Evolutionary conservation across 441 rosid species (phyloP), one percentile per base, ranked within the genome.

Genomic region (Breynia disticha): DNA sequence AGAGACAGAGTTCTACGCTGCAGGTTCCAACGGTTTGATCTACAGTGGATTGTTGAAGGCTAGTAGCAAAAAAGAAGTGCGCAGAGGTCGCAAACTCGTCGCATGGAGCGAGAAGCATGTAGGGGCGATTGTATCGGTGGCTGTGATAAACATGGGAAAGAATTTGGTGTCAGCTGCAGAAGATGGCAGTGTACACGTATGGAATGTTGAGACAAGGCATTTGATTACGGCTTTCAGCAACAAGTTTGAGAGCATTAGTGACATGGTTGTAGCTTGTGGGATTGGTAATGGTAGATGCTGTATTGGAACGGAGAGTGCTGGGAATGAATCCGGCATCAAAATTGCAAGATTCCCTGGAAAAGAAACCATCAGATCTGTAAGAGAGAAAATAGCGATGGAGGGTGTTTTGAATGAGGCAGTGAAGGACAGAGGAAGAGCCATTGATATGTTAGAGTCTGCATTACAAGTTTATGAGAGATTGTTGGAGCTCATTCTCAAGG

Each of bases 361-460:
- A 37, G 57, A 62, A 60, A 14, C 66, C 19, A 60, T 32, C n/a
- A 20, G 59, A 45, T 46, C 70, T 13, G 15, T 62, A 6, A 55
- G 22, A 41, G 73, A 54, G 3, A 46, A 61, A n/a, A 2, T 46
- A 13, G 65, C 61, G 0, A 18, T 69, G 6, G 79, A 72, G 28
- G 63, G 65, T 18, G 61, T 56, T 45, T 16, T 55, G 46, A 56
- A 8, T 3, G 67, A 55, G 55, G 69, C 65, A 3, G 56, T 22
- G 4, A 61, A 52, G 16, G 72, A 76, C 41, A 63, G 64, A 32
- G 54, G 59, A 28, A 73, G 55, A 48, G 74, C 84, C 45, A 76
- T 71, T 41, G 68, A 69, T 16, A 60, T 67, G 64, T 64, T 79
- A 14, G 76, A 79, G 56, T 67, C 77, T 44, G 79, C 79, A 41